A percentile compares a stretch with the other conserved stretches of the same genome.
Conservation (phyloP, 495 filamentous ascomycete species). For the Penicillium canariense region DNA sequence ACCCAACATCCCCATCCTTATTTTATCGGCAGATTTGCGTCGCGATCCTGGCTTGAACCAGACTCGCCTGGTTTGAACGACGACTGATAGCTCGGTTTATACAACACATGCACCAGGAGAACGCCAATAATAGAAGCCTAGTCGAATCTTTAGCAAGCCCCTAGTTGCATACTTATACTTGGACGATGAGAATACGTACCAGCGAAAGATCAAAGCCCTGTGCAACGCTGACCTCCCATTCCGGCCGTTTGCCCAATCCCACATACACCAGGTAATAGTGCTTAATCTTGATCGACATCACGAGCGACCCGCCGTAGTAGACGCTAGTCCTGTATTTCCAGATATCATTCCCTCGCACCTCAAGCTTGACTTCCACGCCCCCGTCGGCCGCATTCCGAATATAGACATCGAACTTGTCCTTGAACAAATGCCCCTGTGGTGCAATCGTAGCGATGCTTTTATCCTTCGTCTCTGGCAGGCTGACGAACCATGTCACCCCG, state of each 20-base stretch:
- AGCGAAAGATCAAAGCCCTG: conserved; percentile 17
- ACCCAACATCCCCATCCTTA: not conserved
- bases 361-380: conserved; percentile 12
- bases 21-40: not conserved
- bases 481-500: conserved; percentile 20
- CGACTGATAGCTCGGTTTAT: not conserved
- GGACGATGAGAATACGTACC: conserved; percentile 7
- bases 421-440: conserved; percentile 9
- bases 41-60: not conserved
- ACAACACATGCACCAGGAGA: not conserved
- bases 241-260: conserved; percentile 5
- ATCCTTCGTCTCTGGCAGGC: conserved; percentile 1
- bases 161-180: not conserved
- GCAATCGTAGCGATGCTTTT: conserved; percentile 16
- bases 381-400: conserved; percentile 9
- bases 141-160: not conserved
- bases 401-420: conserved; percentile 23
- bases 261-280: conserved; percentile 11
- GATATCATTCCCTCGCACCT: conserved; percentile 19
- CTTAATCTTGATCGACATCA: conserved; percentile 13
- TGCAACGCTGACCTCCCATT: conserved; percentile 17
- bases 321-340: conserved; percentile 19
- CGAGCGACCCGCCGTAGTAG: conserved; percentile 7
- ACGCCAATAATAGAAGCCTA: not conserved
- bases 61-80: not conserved